Conservation (phyloP, 768 basidiomycete species). For the Mycena pura region DNA sequence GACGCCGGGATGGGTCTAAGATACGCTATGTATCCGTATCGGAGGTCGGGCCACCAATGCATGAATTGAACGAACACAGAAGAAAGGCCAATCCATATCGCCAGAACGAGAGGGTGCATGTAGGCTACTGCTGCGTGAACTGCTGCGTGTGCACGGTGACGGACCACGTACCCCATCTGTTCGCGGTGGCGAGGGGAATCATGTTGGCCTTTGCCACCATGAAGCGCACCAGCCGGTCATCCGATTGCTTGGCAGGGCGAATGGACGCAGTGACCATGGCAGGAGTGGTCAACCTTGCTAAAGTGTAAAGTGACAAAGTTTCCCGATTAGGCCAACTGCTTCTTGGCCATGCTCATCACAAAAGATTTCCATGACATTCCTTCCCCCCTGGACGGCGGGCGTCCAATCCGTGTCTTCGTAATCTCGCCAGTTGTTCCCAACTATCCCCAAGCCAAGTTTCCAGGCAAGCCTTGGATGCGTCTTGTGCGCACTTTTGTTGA, state of each 20-base stretch:
- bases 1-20: conserved; percentile 64
- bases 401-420: conserved; percentile 81
- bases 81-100: conserved; percentile 67
- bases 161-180: conserved; percentile 56
- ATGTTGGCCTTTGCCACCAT: conserved; percentile 69
- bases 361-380: conserved; percentile 81
- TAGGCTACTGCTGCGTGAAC: conserved; percentile 47
- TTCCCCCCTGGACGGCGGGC: conserved; percentile 66
- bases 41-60: conserved; percentile 69
- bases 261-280: conserved; percentile 58
- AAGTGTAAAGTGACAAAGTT: too few species aligned
- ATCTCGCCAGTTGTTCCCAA: conserved; percentile 80
- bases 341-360: conserved; percentile 76
- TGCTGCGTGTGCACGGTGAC: background rate
- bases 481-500: conserved; percentile 1
- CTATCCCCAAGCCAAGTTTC: conserved; percentile 91
- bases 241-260: conserved; percentile 55
- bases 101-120: conserved; percentile 62
- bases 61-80: conserved; percentile 63
- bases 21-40: conserved; percentile 54
- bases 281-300: too few species aligned
- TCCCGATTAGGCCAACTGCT: background rate
- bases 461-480: conserved; percentile 53
- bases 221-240: conserved; percentile 69
- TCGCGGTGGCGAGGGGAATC: conserved; percentile 73